These are phyloP conservation scores for Syzygium syzygioides DNA, from an alignment of 441 rosid genomes.

Conservation along the genomic window DNA sequence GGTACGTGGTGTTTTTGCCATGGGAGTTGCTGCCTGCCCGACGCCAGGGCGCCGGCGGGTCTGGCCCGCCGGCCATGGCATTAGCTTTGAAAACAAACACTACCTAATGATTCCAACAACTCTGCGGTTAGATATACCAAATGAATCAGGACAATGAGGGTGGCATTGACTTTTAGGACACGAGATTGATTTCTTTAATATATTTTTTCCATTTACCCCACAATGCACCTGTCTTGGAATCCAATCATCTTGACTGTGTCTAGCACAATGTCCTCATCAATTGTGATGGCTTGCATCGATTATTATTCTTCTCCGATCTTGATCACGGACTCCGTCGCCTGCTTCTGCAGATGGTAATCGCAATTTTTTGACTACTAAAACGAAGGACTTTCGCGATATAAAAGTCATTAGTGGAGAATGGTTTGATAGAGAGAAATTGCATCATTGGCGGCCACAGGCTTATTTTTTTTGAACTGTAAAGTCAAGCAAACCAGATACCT, in stretches of 20 bases:
- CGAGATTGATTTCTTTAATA: not conserved
- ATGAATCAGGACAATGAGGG: not conserved
- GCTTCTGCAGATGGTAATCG: not conserved
- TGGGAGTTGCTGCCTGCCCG: not conserved
- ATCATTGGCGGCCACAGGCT: not conserved
- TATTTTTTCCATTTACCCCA: not conserved
- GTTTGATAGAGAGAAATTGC: not conserved
- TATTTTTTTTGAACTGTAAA: no score
- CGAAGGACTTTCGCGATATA: not conserved
- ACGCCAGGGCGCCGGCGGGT: not conserved
- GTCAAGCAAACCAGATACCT: not conserved
- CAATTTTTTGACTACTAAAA: not conserved
- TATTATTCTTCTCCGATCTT: not conserved
- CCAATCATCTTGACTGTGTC: not conserved
- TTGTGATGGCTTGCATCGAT: not conserved
- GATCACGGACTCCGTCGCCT: not conserved
- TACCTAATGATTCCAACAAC: not conserved
- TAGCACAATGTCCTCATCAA: not conserved
- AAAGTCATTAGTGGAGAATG: not conserved
- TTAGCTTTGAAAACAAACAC: not conserved
- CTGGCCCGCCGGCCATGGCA: not conserved
- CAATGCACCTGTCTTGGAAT: not conserved
- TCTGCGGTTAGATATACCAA: not conserved
- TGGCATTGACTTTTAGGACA: not conserved
- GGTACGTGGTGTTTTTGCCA: not conserved